These are phyloP conservation scores for Plasmodium vinckei DNA, from an alignment of 169 alveolate genomes.

Conservation along the genomic window DNA sequence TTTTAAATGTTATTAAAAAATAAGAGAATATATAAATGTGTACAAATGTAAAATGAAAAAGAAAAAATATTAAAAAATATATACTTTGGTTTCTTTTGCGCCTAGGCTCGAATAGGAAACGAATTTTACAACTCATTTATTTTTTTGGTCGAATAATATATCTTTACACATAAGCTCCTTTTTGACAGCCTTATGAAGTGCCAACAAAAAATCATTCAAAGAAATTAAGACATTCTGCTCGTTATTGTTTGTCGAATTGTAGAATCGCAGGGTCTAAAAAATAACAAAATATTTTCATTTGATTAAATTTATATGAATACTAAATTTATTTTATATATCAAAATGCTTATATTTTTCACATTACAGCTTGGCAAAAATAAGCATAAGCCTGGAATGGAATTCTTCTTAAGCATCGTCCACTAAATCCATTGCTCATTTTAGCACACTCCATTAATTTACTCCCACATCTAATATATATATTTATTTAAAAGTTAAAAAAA, in stretches of 20 bases:
- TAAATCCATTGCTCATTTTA: conserved; percentile 76
- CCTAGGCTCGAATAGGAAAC: too few relatives aligned
- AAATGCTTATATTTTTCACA: not conserved
- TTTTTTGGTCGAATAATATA: conserved; percentile 32
- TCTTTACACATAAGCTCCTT: conserved; percentile 43
- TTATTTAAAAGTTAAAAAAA: too few relatives aligned
- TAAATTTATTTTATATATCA: not conserved
- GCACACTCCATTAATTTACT: conserved; percentile 73
- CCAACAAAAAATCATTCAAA: conserved; percentile 57
- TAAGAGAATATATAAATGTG: too few relatives aligned
- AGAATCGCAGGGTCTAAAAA: conserved; percentile 70
- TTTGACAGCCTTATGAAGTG: conserved; percentile 56
- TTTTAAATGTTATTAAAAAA: too few relatives aligned
- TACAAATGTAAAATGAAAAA: too few relatives aligned
- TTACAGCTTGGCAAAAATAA: conserved; percentile 77
- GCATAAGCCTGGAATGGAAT: conserved; percentile 86
- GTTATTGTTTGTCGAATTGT: conserved; percentile 52
- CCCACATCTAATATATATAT: conserved; percentile 29
- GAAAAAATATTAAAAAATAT: too few relatives aligned
- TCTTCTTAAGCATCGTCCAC: conserved; percentile 86
- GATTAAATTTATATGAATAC: not conserved
- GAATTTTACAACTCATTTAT: not conserved
- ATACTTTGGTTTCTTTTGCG: too few relatives aligned
- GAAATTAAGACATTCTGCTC: conserved; percentile 52
- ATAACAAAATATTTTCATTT: not conserved